A percentile compares a stretch with the other conserved stretches of the same genome.
These are phyloP conservation scores for Brassica cretica DNA, from an alignment of 345 rosid species.

Conservation along the genomic window DNA sequence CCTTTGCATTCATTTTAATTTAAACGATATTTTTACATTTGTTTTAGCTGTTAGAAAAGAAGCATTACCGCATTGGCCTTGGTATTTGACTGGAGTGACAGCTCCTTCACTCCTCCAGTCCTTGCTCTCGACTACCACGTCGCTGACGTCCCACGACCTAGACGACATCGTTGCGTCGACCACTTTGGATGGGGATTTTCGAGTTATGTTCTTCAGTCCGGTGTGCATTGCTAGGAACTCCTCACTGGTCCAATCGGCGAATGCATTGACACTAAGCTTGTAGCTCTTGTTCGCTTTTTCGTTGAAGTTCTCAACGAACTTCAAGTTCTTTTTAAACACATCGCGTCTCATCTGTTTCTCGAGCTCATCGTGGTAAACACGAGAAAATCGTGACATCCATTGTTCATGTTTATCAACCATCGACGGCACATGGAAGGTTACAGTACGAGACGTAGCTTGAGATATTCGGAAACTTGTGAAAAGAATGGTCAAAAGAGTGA, in stretches of 20 bases:
- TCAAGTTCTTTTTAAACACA: constrained; percentile 45
- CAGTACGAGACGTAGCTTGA: constrained; percentile 33
- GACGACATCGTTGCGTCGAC: constrained; percentile 10
- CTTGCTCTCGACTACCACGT: constrained; percentile 27
- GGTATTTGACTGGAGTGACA: constrained; percentile 47
- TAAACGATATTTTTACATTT: neutral
- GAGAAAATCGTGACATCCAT: constrained; percentile 40
- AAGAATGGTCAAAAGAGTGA: constrained; percentile 19
- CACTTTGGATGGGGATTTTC: constrained; percentile 11
- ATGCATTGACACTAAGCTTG: constrained; percentile 44
- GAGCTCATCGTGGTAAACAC: constrained; percentile 31
- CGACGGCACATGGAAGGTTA: neutral
- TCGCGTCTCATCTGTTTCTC: constrained; percentile 41
- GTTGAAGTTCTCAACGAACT: constrained; percentile 46
- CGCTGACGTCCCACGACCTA: constrained; percentile 30
- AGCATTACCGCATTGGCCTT: constrained; percentile 47
- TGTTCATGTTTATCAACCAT: constrained; percentile 36
- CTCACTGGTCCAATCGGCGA: constrained; percentile 50
- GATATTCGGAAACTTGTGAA: constrained; percentile 21
- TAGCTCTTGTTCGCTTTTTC: constrained; percentile 29
- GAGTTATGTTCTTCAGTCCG: constrained; percentile 28
- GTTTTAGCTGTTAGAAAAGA: neutral
- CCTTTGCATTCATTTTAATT: neutral
- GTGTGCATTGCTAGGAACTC: constrained; percentile 46
- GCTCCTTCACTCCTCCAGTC: constrained; percentile 50